Evolutionary conservation across 495 filamentous ascomycete genomes (phyloP).

Genomic region (Neurospora pannonica): DNA sequence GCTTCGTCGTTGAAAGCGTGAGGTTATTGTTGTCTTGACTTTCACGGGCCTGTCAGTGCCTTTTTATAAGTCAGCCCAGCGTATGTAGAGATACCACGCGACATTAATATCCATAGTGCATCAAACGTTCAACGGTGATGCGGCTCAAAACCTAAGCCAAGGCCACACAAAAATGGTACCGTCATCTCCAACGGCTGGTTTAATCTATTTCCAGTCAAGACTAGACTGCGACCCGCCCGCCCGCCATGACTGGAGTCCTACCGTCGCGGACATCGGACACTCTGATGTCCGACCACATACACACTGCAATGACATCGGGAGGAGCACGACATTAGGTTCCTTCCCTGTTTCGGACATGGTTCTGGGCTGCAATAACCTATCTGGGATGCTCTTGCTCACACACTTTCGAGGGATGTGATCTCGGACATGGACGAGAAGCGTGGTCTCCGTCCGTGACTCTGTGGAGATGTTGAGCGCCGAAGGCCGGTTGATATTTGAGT

Average conservation of each 20-base stretch:
- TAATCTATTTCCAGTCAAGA: neutral
- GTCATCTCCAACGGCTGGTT: neutral
- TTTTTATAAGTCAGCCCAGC: neutral
- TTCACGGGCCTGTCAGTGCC: neutral
- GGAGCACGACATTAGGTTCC: neutral
- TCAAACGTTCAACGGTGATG: neutral
- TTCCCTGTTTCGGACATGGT: neutral
- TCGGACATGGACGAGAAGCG: neutral
- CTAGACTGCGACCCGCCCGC: neutral
- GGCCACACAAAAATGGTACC: neutral
- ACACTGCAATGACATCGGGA: neutral
- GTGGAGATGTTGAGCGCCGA: neutral
- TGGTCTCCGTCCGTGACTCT: neutral
- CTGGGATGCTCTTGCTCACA: neutral
- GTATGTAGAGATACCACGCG: neutral
- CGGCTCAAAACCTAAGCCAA: neutral
- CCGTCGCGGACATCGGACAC: neutral
- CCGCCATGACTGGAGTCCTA: neutral
- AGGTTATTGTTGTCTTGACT: neutral
- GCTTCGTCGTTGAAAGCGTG: neutral
- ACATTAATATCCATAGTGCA: neutral
- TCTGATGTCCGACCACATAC: neutral
- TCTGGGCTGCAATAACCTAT: neutral
- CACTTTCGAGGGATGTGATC: neutral
- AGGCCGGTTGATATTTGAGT: neutral